These are phyloP conservation scores for Ascosphaera aggregata DNA, from an alignment of 2,329 filamentous ascomycete genomes.

Conservation along the genomic window DNA sequence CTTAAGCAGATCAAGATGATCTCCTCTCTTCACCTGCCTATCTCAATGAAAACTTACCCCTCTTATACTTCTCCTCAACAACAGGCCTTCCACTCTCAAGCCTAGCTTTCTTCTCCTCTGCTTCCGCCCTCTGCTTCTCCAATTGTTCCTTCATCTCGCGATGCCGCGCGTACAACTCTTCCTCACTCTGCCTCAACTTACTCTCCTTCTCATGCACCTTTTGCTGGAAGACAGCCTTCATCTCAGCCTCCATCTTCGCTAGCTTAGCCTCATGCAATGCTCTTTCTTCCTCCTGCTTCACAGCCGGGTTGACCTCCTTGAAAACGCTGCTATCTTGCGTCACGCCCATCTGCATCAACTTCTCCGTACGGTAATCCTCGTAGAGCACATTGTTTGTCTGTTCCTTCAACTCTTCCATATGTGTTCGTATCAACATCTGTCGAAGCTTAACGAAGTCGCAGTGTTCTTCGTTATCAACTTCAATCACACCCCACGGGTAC, in stretches of 20 bases:
- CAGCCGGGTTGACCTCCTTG: constrained; percentile 99
- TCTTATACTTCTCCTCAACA: constrained; percentile 83
- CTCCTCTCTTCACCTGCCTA: constrained; percentile 36
- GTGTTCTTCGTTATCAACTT: constrained; percentile 99
- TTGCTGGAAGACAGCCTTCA: constrained; percentile 99
- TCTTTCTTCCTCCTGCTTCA: constrained; percentile 99
- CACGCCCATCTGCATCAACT: constrained; percentile 95
- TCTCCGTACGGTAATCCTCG: constrained; percentile 99
- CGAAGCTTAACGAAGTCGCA: constrained; percentile 99
- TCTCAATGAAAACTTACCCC: constrained; percentile 97
- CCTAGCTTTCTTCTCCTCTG: constrained; percentile 95
- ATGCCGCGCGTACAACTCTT: constrained; percentile 93
- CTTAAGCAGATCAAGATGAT: constrained; percentile 7
- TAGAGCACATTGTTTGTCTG: constrained; percentile 98
- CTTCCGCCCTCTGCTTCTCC: constrained; percentile 76
- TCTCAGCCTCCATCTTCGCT: constrained; percentile 99
- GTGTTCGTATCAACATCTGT: constrained; percentile 98
- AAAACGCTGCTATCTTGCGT: constrained; percentile 97
- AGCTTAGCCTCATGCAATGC: constrained; percentile 98
- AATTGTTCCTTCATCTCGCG: constrained; percentile 99
- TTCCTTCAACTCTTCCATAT: constrained; percentile 99
- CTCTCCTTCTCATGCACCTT: constrained; percentile 99
- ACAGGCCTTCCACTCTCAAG: constrained; percentile 87
- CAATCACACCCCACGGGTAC: constrained; percentile 96
- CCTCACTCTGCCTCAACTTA: constrained; percentile 98